A percentile compares a stretch with the other conserved stretches of the same genome.
Evolutionary conservation across 2,329 filamentous ascomycete species (phyloP).

Genomic region (Aspergillus texensis): DNA sequence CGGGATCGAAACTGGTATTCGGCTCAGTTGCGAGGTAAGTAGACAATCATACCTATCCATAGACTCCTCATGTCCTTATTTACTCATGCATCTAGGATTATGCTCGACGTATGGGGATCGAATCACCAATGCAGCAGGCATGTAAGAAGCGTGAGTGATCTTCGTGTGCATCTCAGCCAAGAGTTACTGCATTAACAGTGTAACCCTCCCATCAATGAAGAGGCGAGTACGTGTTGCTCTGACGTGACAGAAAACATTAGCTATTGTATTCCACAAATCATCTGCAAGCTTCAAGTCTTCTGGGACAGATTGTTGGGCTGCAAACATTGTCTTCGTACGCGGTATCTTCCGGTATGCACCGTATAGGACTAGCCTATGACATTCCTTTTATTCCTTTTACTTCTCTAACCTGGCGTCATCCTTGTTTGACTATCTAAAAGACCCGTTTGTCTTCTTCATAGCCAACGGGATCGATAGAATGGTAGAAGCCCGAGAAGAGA

Average conservation of each 20-base stretch:
- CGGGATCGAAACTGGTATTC: constrained; percentile 55
- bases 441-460: background rate
- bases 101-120: constrained; percentile 32
- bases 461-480: background rate
- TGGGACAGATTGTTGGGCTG: constrained; percentile 3
- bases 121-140: constrained; percentile 17
- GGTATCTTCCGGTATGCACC: background rate
- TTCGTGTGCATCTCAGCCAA: background rate
- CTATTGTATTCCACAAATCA: background rate
- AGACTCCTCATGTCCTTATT: constrained; percentile 8
- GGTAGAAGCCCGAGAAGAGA: background rate
- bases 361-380: background rate
- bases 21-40: constrained; percentile 51
- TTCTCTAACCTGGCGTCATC: background rate
- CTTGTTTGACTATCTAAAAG: background rate
- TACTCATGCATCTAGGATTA: constrained; percentile 30
- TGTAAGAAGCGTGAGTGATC: constrained; percentile 8
- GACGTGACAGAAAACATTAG: constrained; percentile 1
- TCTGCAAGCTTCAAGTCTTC: background rate
- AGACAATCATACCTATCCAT: background rate
- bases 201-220: constrained; percentile 6
- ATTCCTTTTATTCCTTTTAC: background rate
- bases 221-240: constrained; percentile 4
- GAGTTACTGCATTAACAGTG: constrained; percentile 5
- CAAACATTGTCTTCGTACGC: background rate